Base-by-base conservation (phyloP, 1,284 basidiomycete species). In the Heterobasidion occidentale region DNA sequence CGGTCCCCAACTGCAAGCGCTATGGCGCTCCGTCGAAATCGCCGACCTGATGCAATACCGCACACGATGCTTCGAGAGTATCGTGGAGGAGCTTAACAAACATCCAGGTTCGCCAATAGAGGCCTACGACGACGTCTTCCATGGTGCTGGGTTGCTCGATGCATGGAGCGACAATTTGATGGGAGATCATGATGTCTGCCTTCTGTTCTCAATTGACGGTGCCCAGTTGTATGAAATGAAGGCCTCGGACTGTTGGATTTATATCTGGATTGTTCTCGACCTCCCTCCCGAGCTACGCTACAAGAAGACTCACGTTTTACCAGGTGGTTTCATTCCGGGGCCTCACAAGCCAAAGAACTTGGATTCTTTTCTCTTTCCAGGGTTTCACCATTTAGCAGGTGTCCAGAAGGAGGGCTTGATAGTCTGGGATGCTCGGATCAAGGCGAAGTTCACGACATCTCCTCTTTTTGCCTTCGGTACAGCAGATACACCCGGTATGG, bases 151-250 rank as follows among this genome's bases (percentile, higher is more conserved):
- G 5, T 65, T 65, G 38, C 44, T 64, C 14, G 53, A 57, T 6
- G 60, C 60, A 15, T 59, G 61, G 2, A 9, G 53, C 6, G 7
- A 48, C 2, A 63, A 62, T 2, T 45, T 56, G 6, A 64, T 66
- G 34, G 33, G 19, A 2, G 19, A 46, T 1, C 27, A 63, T 11
- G 61, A 66, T 48, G 59, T 58, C 0, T 46, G 63, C 1, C 52
- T 70, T 3, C 56, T 67, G 56, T 49, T 66, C 7, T 70, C 66
- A 0, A 45, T 68, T 7, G 69, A 71, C 45, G 66, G 69, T n/a
- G 67, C 65, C 0, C 70, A 71, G 53, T 64, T 71, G 0, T 71
- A 68, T 46, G 12, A 20, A 1, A 51, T 51, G 38, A 69, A 68
- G 55, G 9, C 34, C 2, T 67, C 65, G 0, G 61, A 67, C 42